A percentile compares a stretch with the other conserved stretches of the same genome.
phyloP scores from a whole-genome alignment of 2,329 filamentous ascomycete species.

The Lanzia echinophila region DNA sequence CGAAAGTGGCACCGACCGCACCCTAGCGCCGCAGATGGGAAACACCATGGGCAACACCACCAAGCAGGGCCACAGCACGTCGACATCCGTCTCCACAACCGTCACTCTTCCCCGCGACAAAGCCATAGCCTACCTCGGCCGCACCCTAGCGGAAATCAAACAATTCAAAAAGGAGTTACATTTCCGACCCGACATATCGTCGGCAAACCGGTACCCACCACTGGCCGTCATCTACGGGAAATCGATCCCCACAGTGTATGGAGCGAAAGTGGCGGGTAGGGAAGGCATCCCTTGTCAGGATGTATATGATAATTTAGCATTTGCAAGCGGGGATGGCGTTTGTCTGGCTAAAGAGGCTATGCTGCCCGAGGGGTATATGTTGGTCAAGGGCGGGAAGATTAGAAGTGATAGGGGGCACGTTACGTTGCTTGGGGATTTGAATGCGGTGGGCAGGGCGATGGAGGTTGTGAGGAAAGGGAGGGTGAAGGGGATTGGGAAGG shows the following conservation, averaged over 20 bases:
- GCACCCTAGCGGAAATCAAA: constrained; percentile 65
- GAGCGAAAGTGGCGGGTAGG: constrained; percentile 63
- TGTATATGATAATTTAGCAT: constrained; percentile 79
- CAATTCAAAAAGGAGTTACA: constrained; percentile 70
- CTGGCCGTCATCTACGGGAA: constrained; percentile 81
- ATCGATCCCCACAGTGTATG: constrained; percentile 76
- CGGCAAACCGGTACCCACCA: constrained; percentile 72
- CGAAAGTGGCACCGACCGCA: constrained; percentile 25
- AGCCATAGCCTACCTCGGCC: constrained; percentile 59
- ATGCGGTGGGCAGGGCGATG: constrained; percentile 70
- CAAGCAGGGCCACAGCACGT: constrained; percentile 19
- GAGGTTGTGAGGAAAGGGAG: constrained; percentile 61
- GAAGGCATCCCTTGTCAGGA: constrained; percentile 72
- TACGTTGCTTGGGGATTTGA: constrained; percentile 76
- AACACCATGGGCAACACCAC: constrained; percentile 13
- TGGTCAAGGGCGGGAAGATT: constrained; percentile 67
- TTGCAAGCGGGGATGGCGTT: constrained; percentile 83
- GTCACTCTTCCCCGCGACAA: constrained; percentile 30
- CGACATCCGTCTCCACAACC: constrained; percentile 27
- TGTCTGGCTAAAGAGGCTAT: constrained; percentile 80
- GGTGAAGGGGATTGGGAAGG: constrained; percentile 64
- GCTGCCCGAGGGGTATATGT: constrained; percentile 71
- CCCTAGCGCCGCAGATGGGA: constrained; percentile 26
- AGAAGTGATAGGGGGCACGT: constrained; percentile 82
- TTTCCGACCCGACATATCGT: constrained; percentile 51